Conservation (phyloP, 2,329 filamentous ascomycete genomes). For the Apiospora koreana region DNA sequence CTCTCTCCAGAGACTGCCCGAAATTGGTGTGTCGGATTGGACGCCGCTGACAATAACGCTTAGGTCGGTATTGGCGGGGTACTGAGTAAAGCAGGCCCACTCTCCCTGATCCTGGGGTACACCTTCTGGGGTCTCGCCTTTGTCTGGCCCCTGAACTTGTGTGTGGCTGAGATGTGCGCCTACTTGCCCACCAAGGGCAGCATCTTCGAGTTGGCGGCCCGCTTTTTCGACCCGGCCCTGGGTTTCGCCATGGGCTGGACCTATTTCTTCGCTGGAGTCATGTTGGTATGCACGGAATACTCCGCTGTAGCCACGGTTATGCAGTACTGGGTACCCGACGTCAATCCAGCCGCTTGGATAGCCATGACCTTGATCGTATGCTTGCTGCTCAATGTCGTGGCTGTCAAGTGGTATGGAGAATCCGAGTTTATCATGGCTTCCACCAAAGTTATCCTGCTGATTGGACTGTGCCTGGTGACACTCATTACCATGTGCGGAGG, state of each 20-base stretch:
- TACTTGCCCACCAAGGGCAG: slow-evolving; percentile 56
- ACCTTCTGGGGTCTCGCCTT: slow-evolving; percentile 45
- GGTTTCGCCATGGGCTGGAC: slow-evolving; percentile 58
- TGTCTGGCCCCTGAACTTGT: slow-evolving; percentile 46
- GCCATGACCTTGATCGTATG: slow-evolving; percentile 47
- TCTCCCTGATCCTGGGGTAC: slow-evolving; percentile 46
- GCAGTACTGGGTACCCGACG: slow-evolving; percentile 42
- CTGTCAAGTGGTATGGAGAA: slow-evolving; percentile 46
- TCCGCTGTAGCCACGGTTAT: slow-evolving; percentile 46
- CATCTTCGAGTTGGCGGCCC: slow-evolving; percentile 55
- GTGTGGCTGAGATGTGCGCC: slow-evolving; percentile 58
- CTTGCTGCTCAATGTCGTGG: slow-evolving; percentile 47
- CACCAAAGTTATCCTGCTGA: slow-evolving; percentile 45
- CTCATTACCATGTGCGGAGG: slow-evolving; percentile 65
- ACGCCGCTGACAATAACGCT: neutral
- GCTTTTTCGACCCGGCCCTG: slow-evolving; percentile 58
- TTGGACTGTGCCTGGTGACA: slow-evolving; percentile 60
- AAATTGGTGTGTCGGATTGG: neutral
- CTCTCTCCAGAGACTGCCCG: neutral
- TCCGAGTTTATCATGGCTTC: slow-evolving; percentile 59
- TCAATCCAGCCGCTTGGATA: slow-evolving; percentile 51
- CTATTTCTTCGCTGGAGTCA: slow-evolving; percentile 49
- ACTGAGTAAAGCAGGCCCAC: slow-evolving; percentile 42
- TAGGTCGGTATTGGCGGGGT: slow-evolving; percentile 44
- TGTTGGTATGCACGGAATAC: slow-evolving; percentile 48